A percentile compares a stretch with the other conserved stretches of the same genome.
Evolutionary conservation across 208 protist species (phyloP).

Genomic region (Angomonas deanei): DNA sequence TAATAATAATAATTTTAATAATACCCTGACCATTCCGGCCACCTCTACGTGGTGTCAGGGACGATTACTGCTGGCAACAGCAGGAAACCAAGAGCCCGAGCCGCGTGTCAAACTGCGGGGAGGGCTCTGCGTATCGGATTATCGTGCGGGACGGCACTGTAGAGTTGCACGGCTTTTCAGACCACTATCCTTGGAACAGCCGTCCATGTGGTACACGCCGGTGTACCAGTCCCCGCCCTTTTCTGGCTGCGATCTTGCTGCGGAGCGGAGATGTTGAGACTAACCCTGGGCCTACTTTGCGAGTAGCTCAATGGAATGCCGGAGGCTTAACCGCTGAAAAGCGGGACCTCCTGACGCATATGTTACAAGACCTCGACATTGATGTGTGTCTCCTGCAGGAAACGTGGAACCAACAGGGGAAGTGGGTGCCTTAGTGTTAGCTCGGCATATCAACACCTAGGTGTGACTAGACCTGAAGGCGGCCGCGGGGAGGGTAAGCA

Average conservation of each 20-base stretch:
- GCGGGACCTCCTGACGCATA: neutral
- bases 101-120: neutral
- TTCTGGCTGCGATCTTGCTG: neutral
- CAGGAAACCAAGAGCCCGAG: neutral
- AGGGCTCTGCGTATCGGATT: neutral
- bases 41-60: neutral
- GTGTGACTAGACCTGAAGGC: neutral
- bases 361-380: neutral
- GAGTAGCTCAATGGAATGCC: neutral
- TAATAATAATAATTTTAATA: no score
- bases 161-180: neutral
- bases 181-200: neutral
- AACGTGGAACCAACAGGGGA: neutral
- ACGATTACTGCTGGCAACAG: neutral
- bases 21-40: neutral
- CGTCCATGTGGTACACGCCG: neutral
- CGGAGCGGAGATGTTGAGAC: neutral
- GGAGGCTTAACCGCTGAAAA: neutral
- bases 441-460: neutral
- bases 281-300: neutral
- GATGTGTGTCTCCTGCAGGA: neutral
- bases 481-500: neutral
- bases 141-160: neutral
- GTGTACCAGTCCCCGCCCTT: no score
- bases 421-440: neutral